Percentiles rank a stretch among this genome's conserved stretches.
Conservation (phyloP, 2,329 filamentous ascomycete species). For the Septoria linicola region DNA sequence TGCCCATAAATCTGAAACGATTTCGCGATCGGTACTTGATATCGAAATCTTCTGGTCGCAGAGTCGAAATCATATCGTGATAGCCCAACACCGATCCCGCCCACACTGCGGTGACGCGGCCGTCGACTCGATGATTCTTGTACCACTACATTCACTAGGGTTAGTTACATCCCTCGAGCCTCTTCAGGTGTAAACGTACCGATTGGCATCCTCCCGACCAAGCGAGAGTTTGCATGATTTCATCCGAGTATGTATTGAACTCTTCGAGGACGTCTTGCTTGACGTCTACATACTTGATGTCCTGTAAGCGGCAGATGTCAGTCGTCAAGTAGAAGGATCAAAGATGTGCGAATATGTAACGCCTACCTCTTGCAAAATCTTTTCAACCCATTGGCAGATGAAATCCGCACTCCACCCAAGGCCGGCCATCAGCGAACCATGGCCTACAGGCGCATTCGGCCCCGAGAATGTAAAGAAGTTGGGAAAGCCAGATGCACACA, state of each 20-base stretch:
- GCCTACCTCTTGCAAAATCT: constrained; percentile 30
- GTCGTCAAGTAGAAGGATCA: neutral
- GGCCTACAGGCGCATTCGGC: constrained; percentile 29
- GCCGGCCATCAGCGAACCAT: constrained; percentile 32
- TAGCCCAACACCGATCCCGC: constrained; percentile 32
- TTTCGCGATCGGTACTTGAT: constrained; percentile 47
- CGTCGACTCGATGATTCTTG: constrained; percentile 34
- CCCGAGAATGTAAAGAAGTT: constrained; percentile 35
- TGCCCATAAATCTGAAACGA: constrained; percentile 51
- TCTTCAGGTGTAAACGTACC: constrained; percentile 9
- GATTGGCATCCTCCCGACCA: constrained; percentile 35
- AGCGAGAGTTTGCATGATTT: constrained; percentile 36
- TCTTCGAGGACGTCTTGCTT: constrained; percentile 34
- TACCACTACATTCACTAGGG: constrained; percentile 25
- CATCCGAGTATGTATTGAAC: constrained; percentile 34
- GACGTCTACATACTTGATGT: constrained; percentile 32
- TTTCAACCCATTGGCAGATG: constrained; percentile 34
- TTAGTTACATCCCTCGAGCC: constrained; percentile 4
- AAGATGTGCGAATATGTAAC: too few species aligned
- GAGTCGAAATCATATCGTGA: constrained; percentile 38
- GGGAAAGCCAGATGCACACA: constrained; percentile 30
- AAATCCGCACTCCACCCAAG: constrained; percentile 32
- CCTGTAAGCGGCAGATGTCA: constrained; percentile 6
- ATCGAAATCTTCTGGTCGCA: constrained; percentile 52
- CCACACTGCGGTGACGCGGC: constrained; percentile 37